phyloP scores from a whole-genome alignment of 2,329 filamentous ascomycete genomes.

The Aspergillus carbonarius region DNA sequence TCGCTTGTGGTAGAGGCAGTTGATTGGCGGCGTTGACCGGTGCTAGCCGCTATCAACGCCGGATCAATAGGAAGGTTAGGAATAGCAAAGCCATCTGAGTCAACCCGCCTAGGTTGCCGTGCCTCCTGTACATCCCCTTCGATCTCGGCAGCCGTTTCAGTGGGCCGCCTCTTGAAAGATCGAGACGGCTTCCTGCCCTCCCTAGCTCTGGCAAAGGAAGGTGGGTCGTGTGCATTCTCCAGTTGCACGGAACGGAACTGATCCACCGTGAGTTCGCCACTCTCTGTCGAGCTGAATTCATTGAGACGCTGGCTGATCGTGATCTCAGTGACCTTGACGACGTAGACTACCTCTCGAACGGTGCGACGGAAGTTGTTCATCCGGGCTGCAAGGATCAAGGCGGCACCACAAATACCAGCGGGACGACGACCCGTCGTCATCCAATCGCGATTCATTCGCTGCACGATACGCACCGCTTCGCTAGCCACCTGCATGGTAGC shows the following conservation, averaged over 20 bases:
- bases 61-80: constrained; percentile 52
- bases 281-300: constrained; percentile 86
- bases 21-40: constrained; percentile 19
- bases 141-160: constrained; percentile 42
- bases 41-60: constrained; percentile 31
- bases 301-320: constrained; percentile 89
- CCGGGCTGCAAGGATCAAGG: constrained; percentile 87
- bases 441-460: constrained; percentile 95
- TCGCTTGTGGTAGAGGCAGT: constrained; percentile 24
- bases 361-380: constrained; percentile 98
- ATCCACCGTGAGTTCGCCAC: constrained; percentile 79
- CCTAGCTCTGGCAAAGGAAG: constrained; percentile 64
- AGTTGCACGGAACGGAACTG: constrained; percentile 63
- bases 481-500: constrained; percentile 80
- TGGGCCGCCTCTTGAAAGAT: constrained; percentile 30
- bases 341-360: constrained; percentile 92
- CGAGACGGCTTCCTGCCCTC: constrained; percentile 58
- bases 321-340: constrained; percentile 92
- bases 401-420: constrained; percentile 90
- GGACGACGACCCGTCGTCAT: constrained; percentile 93
- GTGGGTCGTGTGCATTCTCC: constrained; percentile 76
- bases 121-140: constrained; percentile 47
- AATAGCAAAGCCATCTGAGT: constrained; percentile 69
- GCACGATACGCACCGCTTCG: constrained; percentile 82
- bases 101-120: constrained; percentile 47